Percentiles rank a stretch among this genome's conserved stretches.
Evolutionary conservation across 179 eudicot genomes (phyloP).

Genomic region (Silene coronaria): DNA sequence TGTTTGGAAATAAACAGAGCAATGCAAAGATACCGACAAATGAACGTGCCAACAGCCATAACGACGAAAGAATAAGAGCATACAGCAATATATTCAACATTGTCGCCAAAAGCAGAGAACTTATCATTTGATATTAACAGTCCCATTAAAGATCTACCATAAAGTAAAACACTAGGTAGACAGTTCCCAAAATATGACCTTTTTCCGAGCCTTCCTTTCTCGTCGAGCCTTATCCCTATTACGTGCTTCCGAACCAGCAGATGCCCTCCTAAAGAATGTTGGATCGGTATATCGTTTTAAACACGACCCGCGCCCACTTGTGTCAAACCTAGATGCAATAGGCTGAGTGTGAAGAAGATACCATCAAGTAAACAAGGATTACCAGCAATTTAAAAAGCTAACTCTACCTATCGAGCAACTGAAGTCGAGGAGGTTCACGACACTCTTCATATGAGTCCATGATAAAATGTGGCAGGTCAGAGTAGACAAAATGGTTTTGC

Average conservation of each 20-base stretch:
- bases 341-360: constrained; percentile 10
- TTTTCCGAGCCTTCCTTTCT: constrained; percentile 55
- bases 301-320: constrained; percentile 91
- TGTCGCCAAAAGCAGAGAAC: neutral
- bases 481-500: constrained; percentile 57
- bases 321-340: constrained; percentile 62
- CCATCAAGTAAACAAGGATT: neutral
- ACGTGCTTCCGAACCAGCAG: constrained; percentile 39
- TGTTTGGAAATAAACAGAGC: neutral
- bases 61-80: neutral
- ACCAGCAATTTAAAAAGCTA: constrained; percentile 9
- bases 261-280: constrained; percentile 67
- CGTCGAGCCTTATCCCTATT: constrained; percentile 33
- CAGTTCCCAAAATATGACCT: constrained; percentile 35
- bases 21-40: neutral
- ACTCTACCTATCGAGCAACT: constrained; percentile 77
- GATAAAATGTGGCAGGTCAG: constrained; percentile 72
- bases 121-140: neutral
- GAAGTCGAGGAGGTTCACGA: constrained; percentile 69
- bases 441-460: constrained; percentile 85
- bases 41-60: neutral
- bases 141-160: neutral
- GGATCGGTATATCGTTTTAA: constrained; percentile 93
- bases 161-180: neutral
- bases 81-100: neutral